Evolutionary conservation across 225 moss, liverwort and hornwort species (phyloP), one percentile per base, ranked within the genome.

Genomic region (Marchantia polymorpha): DNA sequence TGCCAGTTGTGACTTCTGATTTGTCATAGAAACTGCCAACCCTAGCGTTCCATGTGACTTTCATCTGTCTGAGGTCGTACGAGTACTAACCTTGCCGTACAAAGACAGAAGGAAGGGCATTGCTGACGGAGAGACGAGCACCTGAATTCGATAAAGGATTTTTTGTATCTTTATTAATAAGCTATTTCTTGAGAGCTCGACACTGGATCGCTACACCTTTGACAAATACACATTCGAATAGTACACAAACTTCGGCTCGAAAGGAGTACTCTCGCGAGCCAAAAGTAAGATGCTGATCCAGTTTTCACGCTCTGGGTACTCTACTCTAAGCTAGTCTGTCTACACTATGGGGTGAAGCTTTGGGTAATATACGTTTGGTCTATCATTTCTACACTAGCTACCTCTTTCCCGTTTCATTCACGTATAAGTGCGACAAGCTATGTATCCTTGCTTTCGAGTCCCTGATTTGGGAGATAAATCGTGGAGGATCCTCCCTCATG

Each of bases 381-480:
- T 61, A 61, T n/a, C 22, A 19, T n/a, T 22, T 19, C 22, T 61
- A 22, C 61, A 61, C 60, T 72, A 53, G 7, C 77, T 77, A 51
- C 50, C 15, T 72, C 49, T 52, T 51, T 6, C 49, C 15, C 22
- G 72, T 1, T 52, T 72, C 49, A 50, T 31, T 69, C 13, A 50
- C 13, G 54, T 79, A 79, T 27, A 79, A 39, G 56, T 79, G 78
- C n/a, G 78, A 79, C 60, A 79, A 51, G 26, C 78, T 79, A 55
- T 69, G 67, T 79, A 79, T 79, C 68, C 78, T 68, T 1, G 78
- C 78, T 69, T 79, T 79, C 29, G 78, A 79, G 52, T 79, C 78
- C 56, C 53, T 52, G 17, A 79, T 79, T 29, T 79, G 78, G 20
- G 78, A 68, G 14, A 79, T 30, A 30, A 79, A 70, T 55, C 56